Percentiles rank a stretch among this genome's conserved stretches.
Conservation (phyloP, 2,329 filamentous ascomycete genomes). For the Neofusicoccum sp. region DNA sequence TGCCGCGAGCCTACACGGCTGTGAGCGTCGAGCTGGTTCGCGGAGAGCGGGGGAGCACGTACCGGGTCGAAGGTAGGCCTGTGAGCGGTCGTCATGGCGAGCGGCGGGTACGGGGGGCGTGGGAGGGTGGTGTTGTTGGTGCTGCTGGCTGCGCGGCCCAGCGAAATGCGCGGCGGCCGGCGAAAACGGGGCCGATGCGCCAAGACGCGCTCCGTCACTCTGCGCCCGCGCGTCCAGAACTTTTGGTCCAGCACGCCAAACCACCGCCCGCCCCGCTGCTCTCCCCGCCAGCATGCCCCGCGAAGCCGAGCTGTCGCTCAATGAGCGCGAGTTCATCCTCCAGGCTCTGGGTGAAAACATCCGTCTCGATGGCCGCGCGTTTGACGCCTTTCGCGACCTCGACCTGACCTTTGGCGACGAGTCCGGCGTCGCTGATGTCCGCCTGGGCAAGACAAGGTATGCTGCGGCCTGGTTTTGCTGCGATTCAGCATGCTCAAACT, state of each 20-base stretch:
- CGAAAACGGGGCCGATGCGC: slow-evolving; percentile 1
- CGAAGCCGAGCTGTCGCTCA: slow-evolving; percentile 84
- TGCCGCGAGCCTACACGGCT: slow-evolving; percentile 71
- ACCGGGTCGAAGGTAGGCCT: slow-evolving; percentile 96
- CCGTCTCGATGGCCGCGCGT: slow-evolving; percentile 77
- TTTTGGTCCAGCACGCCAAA: background rate
- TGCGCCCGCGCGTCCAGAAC: background rate
- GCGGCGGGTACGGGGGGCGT: background rate
- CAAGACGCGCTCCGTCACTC: slow-evolving; percentile 13
- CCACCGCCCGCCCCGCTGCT: background rate
- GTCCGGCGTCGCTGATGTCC: slow-evolving; percentile 84
- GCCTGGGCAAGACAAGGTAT: slow-evolving; percentile 86
- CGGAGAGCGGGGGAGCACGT: slow-evolving; percentile 30
- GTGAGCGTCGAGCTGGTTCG: slow-evolving; percentile 26
- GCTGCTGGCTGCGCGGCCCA: background rate
- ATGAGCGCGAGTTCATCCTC: slow-evolving; percentile 82
- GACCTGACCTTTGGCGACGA: slow-evolving; percentile 83
- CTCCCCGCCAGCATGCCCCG: slow-evolving; percentile 67
- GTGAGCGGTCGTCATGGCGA: slow-evolving; percentile 56
- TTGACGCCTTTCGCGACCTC: slow-evolving; percentile 77
- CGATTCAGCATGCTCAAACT: slow-evolving; percentile 21
- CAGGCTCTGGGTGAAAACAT: slow-evolving; percentile 78
- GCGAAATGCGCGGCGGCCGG: background rate
- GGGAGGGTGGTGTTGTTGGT: background rate
- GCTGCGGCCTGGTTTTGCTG: slow-evolving; percentile 14